Conservation (phyloP, 257 asterid genomes). For the Solanum bulbocastanum region DNA sequence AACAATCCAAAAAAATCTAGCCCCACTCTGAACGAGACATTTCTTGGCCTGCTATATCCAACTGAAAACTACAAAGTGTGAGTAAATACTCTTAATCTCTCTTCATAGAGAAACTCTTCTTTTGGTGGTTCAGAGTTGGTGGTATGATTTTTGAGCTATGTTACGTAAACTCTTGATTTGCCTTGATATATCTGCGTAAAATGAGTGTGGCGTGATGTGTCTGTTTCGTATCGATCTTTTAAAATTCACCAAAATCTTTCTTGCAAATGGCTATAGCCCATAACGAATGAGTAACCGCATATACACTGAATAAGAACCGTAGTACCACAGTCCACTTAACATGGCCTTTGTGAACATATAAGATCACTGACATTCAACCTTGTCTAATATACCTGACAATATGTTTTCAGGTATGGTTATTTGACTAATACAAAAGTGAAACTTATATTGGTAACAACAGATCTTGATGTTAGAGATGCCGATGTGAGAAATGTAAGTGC, state of each 20-base stretch:
- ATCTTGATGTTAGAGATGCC: slow-evolving; percentile 88
- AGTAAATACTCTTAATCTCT: slow-evolving; percentile 15
- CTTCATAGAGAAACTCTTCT: neutral
- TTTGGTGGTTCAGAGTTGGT: neutral
- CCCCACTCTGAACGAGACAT: slow-evolving; percentile 81
- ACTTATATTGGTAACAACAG: slow-evolving; percentile 90
- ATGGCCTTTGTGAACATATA: neutral
- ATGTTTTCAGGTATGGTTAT: slow-evolving; percentile 73
- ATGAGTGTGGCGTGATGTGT: neutral
- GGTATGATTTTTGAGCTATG: neutral
- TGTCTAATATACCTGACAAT: slow-evolving; percentile 2
- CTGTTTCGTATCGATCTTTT: too few species aligned
- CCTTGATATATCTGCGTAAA: neutral
- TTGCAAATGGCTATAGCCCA: neutral
- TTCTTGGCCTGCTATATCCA: slow-evolving; percentile 95
- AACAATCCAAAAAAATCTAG: slow-evolving; percentile 95
- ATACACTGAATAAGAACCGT: neutral
- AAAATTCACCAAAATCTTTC: neutral
- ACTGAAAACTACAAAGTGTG: slow-evolving; percentile 98
- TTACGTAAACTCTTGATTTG: neutral
- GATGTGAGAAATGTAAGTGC: slow-evolving; percentile 87
- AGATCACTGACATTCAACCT: neutral
- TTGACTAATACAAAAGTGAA: slow-evolving; percentile 97
- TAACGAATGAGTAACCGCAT: neutral
- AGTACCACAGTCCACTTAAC: neutral